Evolutionary conservation across 2,329 filamentous ascomycete genomes (phyloP).

Genomic region (Cladosporium austrohemisphaericum): DNA sequence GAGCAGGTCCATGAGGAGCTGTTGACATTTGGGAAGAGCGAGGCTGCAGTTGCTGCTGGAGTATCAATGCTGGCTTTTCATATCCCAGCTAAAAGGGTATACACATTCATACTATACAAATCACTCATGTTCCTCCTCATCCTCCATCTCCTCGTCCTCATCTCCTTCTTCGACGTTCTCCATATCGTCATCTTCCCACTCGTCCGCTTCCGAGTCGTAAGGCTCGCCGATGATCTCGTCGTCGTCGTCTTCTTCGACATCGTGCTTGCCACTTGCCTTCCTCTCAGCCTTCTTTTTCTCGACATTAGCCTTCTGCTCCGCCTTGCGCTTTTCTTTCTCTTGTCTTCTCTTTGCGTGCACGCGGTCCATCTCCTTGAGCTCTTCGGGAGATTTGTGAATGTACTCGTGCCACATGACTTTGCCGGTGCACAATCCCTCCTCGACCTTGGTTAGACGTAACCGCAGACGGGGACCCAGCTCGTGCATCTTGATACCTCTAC

Average conservation of each 20-base stretch:
- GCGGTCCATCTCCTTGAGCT: slow-evolving; percentile 74
- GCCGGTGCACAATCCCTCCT: slow-evolving; percentile 85
- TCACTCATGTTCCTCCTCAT: slow-evolving; percentile 20
- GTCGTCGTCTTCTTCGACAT: slow-evolving; percentile 37
- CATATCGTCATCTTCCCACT: slow-evolving; percentile 48
- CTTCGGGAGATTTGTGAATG: slow-evolving; percentile 75
- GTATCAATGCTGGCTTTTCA: slow-evolving; percentile 9
- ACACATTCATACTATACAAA: slow-evolving; percentile 10
- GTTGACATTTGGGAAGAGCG: too few species aligned
- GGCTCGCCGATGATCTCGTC: slow-evolving; percentile 41
- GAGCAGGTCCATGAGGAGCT: too few species aligned
- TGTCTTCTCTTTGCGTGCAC: slow-evolving; percentile 73
- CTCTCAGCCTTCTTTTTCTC: slow-evolving; percentile 73
- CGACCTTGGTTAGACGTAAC: slow-evolving; percentile 87
- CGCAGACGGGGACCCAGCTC: slow-evolving; percentile 90
- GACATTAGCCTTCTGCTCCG: slow-evolving; percentile 83
- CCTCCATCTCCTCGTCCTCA: slow-evolving; percentile 26
- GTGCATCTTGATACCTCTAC: slow-evolving; percentile 83
- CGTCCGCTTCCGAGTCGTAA: slow-evolving; percentile 50
- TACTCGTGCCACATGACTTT: slow-evolving; percentile 98
- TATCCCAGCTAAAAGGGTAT: slow-evolving; percentile 11
- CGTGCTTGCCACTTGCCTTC: slow-evolving; percentile 43
- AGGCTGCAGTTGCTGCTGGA: too few species aligned
- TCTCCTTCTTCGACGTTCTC: slow-evolving; percentile 39
- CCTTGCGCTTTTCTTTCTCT: slow-evolving; percentile 78